Evolutionary conservation across 495 filamentous ascomycete species (phyloP).

Genomic region (Xanthoparmelia taractica): DNA sequence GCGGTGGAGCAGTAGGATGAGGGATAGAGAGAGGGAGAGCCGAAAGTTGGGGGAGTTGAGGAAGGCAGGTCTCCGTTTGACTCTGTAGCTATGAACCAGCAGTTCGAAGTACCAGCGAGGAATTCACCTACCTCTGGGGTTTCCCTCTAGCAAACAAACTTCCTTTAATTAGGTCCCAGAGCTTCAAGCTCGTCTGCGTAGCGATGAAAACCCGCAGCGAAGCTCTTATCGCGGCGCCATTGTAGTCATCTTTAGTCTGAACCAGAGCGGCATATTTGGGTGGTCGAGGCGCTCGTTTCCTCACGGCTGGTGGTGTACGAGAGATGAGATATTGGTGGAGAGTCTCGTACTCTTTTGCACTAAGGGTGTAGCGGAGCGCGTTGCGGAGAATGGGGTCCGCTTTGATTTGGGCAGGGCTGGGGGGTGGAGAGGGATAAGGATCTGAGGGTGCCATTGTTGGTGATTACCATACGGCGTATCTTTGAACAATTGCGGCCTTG

Average conservation of each 20-base stretch:
- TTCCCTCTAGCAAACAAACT: slow-evolving; percentile 32
- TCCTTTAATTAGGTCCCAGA: slow-evolving; percentile 51
- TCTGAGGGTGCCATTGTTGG: slow-evolving; percentile 15
- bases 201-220: slow-evolving; percentile 68
- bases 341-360: slow-evolving; percentile 72
- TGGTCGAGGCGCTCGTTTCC: slow-evolving; percentile 53
- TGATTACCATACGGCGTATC: neutral
- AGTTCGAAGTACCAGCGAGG: neutral
- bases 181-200: slow-evolving; percentile 60
- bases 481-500: neutral
- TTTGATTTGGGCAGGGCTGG: slow-evolving; percentile 12
- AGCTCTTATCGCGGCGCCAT: slow-evolving; percentile 68
- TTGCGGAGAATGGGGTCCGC: slow-evolving; percentile 47
- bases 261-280: slow-evolving; percentile 45
- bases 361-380: slow-evolving; percentile 74
- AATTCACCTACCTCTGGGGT: slow-evolving; percentile 39
- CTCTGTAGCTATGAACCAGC: slow-evolving; percentile 26
- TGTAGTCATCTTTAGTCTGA: slow-evolving; percentile 58
- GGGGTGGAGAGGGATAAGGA: slow-evolving; percentile 21
- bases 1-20: slow-evolving; percentile 78
- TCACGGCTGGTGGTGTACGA: slow-evolving; percentile 48
- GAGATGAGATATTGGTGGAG: slow-evolving; percentile 72
- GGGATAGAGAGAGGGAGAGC: slow-evolving; percentile 71
- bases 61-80: slow-evolving; percentile 43
- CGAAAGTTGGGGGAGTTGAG: slow-evolving; percentile 65